Conservation (phyloP, 75 land plant genomes). For the Isoetes taiwanensis region DNA sequence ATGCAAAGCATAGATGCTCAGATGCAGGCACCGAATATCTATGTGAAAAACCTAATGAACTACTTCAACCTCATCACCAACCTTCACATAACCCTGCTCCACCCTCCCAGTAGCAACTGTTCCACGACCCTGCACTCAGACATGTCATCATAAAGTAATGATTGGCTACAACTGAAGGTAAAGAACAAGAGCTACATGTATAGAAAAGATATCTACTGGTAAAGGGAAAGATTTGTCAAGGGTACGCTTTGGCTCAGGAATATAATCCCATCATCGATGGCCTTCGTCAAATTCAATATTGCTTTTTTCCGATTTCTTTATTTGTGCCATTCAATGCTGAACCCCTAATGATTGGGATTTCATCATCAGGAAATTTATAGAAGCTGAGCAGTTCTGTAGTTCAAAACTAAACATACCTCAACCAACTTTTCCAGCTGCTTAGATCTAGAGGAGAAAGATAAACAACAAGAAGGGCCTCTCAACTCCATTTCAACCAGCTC, state of each 20-base stretch:
- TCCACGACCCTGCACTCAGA: conserved; percentile 69
- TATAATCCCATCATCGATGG: conserved; percentile 77
- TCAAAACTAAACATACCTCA: not conserved
- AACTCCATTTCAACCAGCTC: conserved; percentile 98
- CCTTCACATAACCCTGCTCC: conserved; percentile 86
- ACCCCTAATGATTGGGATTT: conserved; percentile 85
- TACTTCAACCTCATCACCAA: conserved; percentile 90
- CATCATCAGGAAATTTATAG: conserved; percentile 99
- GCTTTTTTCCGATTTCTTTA: conserved; percentile 86
- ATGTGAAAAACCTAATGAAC: too few species aligned
- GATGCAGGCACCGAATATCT: too few species aligned
- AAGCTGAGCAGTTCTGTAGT: conserved; percentile 75
- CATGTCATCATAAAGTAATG: not conserved
- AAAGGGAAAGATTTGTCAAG: conserved; percentile 93
- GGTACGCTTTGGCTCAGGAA: conserved; percentile 79
- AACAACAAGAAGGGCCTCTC: conserved; percentile 48
- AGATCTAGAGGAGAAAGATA: not conserved
- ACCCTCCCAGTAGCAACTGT: conserved; percentile 95
- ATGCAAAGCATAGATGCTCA: too few species aligned
- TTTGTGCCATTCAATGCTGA: conserved; percentile 90
- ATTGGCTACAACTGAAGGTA: not conserved
- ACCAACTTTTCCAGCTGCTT: not conserved
- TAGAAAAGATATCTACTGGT: conserved; percentile 95
- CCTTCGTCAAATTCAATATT: conserved; percentile 81
- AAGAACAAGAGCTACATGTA: conserved; percentile 48